Percentiles rank a stretch among this genome's conserved stretches.
phyloP scores from a whole-genome alignment of 257 asterid genomes.

The Ilex aquifolium region DNA sequence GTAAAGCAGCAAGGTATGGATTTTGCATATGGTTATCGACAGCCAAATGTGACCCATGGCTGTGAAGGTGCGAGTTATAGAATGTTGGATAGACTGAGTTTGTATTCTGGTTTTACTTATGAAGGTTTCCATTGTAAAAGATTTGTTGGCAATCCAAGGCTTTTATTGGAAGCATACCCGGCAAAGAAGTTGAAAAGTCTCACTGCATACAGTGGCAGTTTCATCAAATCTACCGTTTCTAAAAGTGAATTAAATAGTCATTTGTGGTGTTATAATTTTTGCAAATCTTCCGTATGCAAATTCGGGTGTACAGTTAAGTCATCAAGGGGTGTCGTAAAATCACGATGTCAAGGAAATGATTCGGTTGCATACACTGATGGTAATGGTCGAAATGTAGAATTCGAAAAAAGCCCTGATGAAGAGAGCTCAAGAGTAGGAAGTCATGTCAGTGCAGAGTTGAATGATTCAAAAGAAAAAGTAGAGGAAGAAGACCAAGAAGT shows the following conservation, averaged over 20 bases:
- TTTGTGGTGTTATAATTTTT: slow-evolving; percentile 22
- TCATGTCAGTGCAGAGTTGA: slow-evolving; percentile 29
- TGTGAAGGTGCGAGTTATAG: slow-evolving; percentile 29
- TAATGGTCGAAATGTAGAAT: slow-evolving; percentile 48
- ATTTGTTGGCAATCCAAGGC: slow-evolving; percentile 22
- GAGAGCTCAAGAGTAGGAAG: slow-evolving; percentile 15
- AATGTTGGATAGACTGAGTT: slow-evolving; percentile 20
- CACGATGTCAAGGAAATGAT: slow-evolving; percentile 83
- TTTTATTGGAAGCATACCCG: slow-evolving; percentile 15
- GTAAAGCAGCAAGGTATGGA: background rate
- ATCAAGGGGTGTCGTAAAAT: slow-evolving; percentile 26
- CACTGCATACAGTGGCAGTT: slow-evolving; percentile 12
- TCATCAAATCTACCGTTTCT: slow-evolving; percentile 17
- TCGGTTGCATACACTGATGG: slow-evolving; percentile 67
- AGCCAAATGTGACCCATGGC: slow-evolving; percentile 34
- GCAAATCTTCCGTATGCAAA: slow-evolving; percentile 22
- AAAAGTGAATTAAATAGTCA: slow-evolving; percentile 18
- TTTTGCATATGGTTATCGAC: slow-evolving; percentile 32
- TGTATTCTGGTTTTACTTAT: slow-evolving; percentile 17
- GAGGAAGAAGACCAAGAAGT: slow-evolving; percentile 29
- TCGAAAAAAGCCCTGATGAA: slow-evolving; percentile 27
- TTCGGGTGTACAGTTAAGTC: slow-evolving; percentile 24
- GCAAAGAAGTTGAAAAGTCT: slow-evolving; percentile 33
- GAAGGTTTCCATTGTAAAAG: slow-evolving; percentile 14
- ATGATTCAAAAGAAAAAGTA: slow-evolving; percentile 27